Evolutionary conservation across 768 basidiomycete genomes (phyloP).

Genomic region (Podaxis sp.): DNA sequence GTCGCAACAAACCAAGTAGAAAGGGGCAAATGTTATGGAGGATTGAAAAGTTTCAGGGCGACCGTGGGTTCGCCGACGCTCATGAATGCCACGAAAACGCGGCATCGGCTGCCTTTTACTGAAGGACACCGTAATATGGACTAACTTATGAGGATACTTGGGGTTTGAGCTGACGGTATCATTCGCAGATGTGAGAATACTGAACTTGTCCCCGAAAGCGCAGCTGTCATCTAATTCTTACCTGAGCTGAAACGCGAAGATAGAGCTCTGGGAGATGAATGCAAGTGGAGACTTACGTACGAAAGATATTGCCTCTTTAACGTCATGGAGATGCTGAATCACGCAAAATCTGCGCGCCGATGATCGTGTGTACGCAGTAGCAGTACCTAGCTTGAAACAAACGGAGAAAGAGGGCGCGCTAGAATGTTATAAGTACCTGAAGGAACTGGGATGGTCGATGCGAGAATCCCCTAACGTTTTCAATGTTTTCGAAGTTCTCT

Average conservation of each 20-base stretch:
- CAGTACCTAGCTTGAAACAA: background rate
- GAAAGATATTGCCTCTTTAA: background rate
- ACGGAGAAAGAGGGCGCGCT: background rate
- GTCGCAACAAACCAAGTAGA: background rate
- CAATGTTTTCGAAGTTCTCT: background rate
- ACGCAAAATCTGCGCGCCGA: background rate
- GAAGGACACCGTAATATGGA: background rate
- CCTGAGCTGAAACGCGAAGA: background rate
- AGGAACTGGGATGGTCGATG: background rate
- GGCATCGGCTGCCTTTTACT: background rate
- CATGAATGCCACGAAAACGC: background rate
- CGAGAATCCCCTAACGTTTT: background rate
- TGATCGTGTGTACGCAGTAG: background rate
- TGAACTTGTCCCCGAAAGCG: background rate
- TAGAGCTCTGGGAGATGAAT: background rate
- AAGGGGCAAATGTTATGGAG: background rate
- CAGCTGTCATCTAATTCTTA: background rate
- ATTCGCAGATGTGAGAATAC: background rate
- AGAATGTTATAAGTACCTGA: slow-evolving; percentile 4
- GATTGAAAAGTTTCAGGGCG: background rate
- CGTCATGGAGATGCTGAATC: background rate
- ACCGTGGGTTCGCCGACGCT: background rate
- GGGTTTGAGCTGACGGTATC: background rate
- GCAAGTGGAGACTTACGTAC: background rate
- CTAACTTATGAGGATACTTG: background rate